Base-by-base conservation (phyloP, 331 rosid genomes). In the Prunus yedoensis region DNA sequence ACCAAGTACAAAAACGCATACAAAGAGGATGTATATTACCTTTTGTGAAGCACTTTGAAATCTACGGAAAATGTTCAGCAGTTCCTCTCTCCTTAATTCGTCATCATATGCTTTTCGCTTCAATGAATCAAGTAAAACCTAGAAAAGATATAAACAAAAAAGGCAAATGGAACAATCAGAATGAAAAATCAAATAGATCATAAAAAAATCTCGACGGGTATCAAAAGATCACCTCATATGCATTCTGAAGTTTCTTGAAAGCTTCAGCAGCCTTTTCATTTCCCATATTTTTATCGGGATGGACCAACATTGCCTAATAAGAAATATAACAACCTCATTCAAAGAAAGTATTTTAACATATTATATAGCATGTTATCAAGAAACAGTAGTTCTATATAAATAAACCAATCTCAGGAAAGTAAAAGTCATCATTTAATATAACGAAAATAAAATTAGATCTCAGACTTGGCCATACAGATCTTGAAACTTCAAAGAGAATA, bases 241-340 rank as follows among this genome's bases (percentile, higher is more conserved):
- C 99, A 84, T 95, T 95, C 75, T 95, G 99, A 83, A 95, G 99
- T 85, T 92, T 95, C 89, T 95, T 92, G 77, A 95, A 95, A 74
- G 99, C 98, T 84, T 95, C 99, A 47, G 80, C 99, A 5, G 99
- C 99, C 83, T 91, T 95, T 77, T 95, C 99, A 81, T 92, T 90
- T 52, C 99, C 99, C 96, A 88, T 95, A 79, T 95, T 95, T 88
- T 95, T 95, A 85, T 95, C 99, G 30, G 99, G 99, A 84, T 95
- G 99, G 79, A 95, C 99, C 85, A 95, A 75, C 96, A 95, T 95
- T 76, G 99, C 99, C 99, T 95, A 80, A 80, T 68, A 81, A 82
- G 74, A 83, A 82, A 77, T 21, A 83, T 62, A n/a, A 74, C 72
- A 65, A 65, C 9, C 25, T 60, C 49, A 35, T 51, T 45, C 8